Evolutionary conservation across 495 filamentous ascomycete genomes (phyloP).

Genomic region (Aspergillus ostianus): DNA sequence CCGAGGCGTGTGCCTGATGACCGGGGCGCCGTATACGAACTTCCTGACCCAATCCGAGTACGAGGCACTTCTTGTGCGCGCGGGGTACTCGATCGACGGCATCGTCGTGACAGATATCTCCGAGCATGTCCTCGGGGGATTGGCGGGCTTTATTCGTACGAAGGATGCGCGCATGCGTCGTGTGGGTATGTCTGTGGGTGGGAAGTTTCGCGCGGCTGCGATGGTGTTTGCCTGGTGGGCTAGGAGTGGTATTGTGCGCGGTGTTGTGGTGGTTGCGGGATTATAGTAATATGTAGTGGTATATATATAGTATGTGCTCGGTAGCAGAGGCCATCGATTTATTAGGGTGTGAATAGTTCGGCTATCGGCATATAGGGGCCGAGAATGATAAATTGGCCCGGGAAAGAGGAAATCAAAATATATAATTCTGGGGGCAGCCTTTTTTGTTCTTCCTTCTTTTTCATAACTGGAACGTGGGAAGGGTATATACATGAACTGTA

Average conservation of each 20-base stretch:
- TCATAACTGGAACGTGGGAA: no score
- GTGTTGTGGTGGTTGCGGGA: constrained; percentile 43
- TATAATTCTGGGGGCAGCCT: no score
- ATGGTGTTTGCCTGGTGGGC: constrained; percentile 49
- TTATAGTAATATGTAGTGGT: neutral
- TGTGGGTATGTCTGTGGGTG: constrained; percentile 38
- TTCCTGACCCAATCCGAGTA: constrained; percentile 60
- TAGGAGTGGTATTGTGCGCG: constrained; percentile 37
- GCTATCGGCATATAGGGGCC: no score
- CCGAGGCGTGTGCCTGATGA: constrained; percentile 30
- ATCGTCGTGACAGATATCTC: constrained; percentile 47
- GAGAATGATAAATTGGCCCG: no score
- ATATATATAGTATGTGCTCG: no score
- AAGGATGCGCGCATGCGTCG: constrained; percentile 27
- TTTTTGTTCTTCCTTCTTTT: no score
- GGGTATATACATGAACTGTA: no score
- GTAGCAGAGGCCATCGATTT: no score
- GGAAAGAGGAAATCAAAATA: no score
- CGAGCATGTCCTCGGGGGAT: constrained; percentile 39
- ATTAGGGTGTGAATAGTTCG: no score
- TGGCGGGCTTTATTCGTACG: constrained; percentile 34
- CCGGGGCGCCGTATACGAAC: constrained; percentile 35
- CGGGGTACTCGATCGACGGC: constrained; percentile 36
- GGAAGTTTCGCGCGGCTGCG: constrained; percentile 32
- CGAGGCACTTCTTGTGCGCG: constrained; percentile 38